phyloP scores from a whole-genome alignment of 192 early-diverging fungal genomes.

The Umbelopsis isabellina region DNA sequence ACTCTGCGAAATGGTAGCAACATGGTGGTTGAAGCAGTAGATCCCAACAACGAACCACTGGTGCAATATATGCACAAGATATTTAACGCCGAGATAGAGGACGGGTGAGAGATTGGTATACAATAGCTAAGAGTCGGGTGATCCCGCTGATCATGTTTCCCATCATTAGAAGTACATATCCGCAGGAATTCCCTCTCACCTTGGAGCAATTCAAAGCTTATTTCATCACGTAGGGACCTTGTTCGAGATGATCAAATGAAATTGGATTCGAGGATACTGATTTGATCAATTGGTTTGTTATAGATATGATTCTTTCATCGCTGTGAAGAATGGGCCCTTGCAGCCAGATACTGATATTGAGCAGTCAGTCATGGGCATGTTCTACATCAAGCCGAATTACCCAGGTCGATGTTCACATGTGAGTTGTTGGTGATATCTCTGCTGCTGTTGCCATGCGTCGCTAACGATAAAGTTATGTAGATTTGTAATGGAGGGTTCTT shows the following conservation, averaged over 20 bases:
- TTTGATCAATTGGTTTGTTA: background rate
- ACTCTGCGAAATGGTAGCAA: conserved; percentile 17
- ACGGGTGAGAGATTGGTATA: conserved; percentile 38
- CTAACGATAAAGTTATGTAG: conserved; percentile 34
- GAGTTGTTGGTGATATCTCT: background rate
- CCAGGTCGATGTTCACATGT: conserved; percentile 66
- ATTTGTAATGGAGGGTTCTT: conserved; percentile 82
- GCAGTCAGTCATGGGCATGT: conserved; percentile 60
- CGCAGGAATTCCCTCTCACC: conserved; percentile 57
- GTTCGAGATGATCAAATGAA: background rate
- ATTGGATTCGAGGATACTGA: too few species aligned
- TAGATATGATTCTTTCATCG: conserved; percentile 56
- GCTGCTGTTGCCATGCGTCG: background rate
- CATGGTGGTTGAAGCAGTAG: conserved; percentile 21
- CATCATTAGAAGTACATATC: conserved; percentile 61
- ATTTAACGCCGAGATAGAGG: conserved; percentile 66
- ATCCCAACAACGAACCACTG: conserved; percentile 31
- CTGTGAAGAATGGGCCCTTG: conserved; percentile 40
- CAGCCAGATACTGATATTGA: conserved; percentile 40
- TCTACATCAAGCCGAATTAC: conserved; percentile 83
- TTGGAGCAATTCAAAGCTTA: conserved; percentile 50
- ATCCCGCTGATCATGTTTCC: background rate
- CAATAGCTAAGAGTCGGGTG: too few species aligned
- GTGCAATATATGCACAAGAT: conserved; percentile 49
- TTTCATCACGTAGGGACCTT: conserved; percentile 44